Percentiles rank a stretch among this genome's conserved stretches.
Conservation (phyloP, 2,329 filamentous ascomycete species). For the Alternaria atra region DNA sequence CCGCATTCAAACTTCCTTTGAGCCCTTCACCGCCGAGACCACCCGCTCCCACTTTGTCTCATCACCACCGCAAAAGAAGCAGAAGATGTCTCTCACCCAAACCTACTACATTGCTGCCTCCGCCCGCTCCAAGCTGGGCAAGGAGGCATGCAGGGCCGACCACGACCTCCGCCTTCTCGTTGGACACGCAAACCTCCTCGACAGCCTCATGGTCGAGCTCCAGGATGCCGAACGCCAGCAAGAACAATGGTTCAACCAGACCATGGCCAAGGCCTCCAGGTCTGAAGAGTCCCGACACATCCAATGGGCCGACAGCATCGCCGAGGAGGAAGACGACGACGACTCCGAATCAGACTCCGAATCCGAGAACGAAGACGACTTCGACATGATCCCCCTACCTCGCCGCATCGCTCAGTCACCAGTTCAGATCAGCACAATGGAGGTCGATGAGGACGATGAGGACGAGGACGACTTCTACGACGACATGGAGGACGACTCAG, state of each 20-base stretch:
- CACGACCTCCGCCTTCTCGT: slow-evolving; percentile 96
- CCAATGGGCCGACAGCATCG: slow-evolving; percentile 84
- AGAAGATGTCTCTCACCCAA: slow-evolving; percentile 97
- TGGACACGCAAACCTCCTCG: slow-evolving; percentile 97
- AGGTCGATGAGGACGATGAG: slow-evolving; percentile 53
- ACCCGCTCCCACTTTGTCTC: slow-evolving; percentile 55
- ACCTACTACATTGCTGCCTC: slow-evolving; percentile 99
- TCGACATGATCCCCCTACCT: slow-evolving; percentile 55
- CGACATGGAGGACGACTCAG: slow-evolving; percentile 57
- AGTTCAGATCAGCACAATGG: slow-evolving; percentile 55
- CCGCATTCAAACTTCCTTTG: slow-evolving; percentile 57
- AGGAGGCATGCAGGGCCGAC: slow-evolving; percentile 87
- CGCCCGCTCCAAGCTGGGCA: slow-evolving; percentile 93
- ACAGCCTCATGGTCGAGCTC: slow-evolving; percentile 90
- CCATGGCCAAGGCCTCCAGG: slow-evolving; percentile 77
- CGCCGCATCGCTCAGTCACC: slow-evolving; percentile 53
- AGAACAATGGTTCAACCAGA: slow-evolving; percentile 97
- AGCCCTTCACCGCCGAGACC: slow-evolving; percentile 56
- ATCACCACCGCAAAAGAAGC: slow-evolving; percentile 63
- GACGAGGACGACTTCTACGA: slow-evolving; percentile 59
- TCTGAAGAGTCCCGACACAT: slow-evolving; percentile 73
- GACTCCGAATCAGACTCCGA: slow-evolving; percentile 57
- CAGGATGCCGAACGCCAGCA: slow-evolving; percentile 95
- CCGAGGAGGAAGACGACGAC: slow-evolving; percentile 75
- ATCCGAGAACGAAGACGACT: slow-evolving; percentile 63